Evolutionary conservation across 805 yeast genomes (phyloP).

Genomic region (Myxozyma mucilagina): DNA sequence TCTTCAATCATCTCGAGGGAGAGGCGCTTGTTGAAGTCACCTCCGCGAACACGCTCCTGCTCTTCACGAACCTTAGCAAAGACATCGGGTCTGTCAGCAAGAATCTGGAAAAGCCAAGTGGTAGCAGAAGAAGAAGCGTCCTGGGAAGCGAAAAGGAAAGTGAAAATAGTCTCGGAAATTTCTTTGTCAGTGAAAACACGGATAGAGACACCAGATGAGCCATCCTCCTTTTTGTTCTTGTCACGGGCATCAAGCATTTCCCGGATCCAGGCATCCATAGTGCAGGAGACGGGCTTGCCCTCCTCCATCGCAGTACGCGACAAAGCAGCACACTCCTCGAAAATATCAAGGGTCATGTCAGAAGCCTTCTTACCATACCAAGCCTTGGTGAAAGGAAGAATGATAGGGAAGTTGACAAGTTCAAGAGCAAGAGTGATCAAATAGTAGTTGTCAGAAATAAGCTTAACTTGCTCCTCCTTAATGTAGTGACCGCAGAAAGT

Average conservation of each 20-base stretch:
- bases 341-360: conserved; percentile 89
- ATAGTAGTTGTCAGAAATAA: conserved; percentile 89
- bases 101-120: conserved; percentile 96
- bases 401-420: conserved; percentile 95
- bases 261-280: conserved; percentile 92
- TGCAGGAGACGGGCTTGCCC: conserved; percentile 81
- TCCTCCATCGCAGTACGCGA: conserved; percentile 77
- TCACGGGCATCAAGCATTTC: conserved; percentile 75
- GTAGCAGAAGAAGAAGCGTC: conserved; percentile 97
- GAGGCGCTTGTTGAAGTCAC: conserved; percentile 65
- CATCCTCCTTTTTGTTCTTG: conserved; percentile 45
- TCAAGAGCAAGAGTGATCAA: conserved; percentile 93
- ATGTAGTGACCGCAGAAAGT: conserved; percentile 96
- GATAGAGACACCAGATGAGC: conserved; percentile 53
- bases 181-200: conserved; percentile 88
- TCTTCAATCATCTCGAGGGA: conserved; percentile 72
- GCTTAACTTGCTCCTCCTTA: conserved; percentile 84
- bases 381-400: conserved; percentile 91
- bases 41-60: conserved; percentile 77
- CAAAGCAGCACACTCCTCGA: conserved; percentile 82
- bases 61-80: conserved; percentile 85
- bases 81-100: conserved; percentile 94
- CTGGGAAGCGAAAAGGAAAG: conserved; percentile 95
- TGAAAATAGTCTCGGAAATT: conserved; percentile 94
- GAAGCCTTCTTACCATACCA: conserved; percentile 97